Percentiles rank a stretch among this genome's conserved stretches.
These are phyloP conservation scores for Penicillium paxilli DNA, from an alignment of 495 filamentous ascomycete species.

Conservation along the genomic window DNA sequence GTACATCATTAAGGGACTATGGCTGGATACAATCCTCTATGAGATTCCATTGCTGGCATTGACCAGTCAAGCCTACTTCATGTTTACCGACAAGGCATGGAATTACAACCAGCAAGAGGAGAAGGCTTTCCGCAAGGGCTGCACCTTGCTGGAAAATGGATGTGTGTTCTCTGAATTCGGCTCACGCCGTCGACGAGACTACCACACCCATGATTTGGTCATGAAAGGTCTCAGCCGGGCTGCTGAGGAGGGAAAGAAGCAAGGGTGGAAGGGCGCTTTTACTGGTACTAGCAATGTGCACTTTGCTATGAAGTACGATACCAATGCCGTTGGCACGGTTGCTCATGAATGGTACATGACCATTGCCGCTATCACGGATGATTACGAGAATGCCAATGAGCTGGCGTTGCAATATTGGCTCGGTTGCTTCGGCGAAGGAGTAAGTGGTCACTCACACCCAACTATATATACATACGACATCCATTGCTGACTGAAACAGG, in stretches of 20 bases:
- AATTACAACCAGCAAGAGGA: conserved; percentile 80
- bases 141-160: conserved; percentile 71
- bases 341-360: conserved; percentile 99
- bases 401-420: conserved; percentile 84
- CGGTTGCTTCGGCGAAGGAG: conserved; percentile 85
- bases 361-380: conserved; percentile 83
- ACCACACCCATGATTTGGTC: conserved; percentile 91
- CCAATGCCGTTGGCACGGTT: conserved; percentile 85
- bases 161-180: conserved; percentile 95
- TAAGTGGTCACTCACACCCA: conserved; percentile 21
- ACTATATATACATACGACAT: background rate
- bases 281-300: conserved; percentile 96
- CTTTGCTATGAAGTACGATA: conserved; percentile 86
- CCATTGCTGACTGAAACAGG: conserved; percentile 30
- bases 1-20: conserved; percentile 74
- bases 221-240: conserved; percentile 79
- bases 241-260: conserved; percentile 61
- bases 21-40: conserved; percentile 96
- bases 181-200: conserved; percentile 82
- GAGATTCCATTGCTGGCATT: conserved; percentile 93
- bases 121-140: conserved; percentile 75
- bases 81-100: conserved; percentile 91
- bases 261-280: conserved; percentile 67
- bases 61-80: conserved; percentile 95
- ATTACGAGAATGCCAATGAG: conserved; percentile 83